These are phyloP conservation scores for Cutaneotrichosporon cyanovorans DNA, from an alignment of 1,284 basidiomycete genomes.

Conservation along the genomic window DNA sequence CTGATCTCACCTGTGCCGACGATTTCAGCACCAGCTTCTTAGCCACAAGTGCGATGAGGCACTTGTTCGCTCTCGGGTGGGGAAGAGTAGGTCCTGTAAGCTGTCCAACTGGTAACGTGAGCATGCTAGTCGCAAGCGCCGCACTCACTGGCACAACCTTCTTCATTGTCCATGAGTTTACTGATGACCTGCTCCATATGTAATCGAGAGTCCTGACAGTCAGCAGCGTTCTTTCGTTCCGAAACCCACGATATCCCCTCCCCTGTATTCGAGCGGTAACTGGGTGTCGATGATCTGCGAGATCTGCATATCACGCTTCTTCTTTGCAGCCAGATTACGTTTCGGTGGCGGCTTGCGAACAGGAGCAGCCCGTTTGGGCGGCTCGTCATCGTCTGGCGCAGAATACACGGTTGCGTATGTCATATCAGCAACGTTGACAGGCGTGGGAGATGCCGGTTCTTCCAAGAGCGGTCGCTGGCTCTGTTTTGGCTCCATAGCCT, in stretches of 20 bases:
- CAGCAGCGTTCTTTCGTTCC: too few relatives aligned
- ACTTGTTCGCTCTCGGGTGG: conserved; percentile 85
- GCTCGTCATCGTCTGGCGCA: not conserved
- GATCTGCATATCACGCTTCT: conserved; percentile 58
- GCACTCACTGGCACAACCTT: conserved; percentile 24
- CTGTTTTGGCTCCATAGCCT: not conserved
- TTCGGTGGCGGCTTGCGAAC: too few relatives aligned
- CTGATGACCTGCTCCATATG: conserved; percentile 63
- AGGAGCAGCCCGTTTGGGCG: too few relatives aligned
- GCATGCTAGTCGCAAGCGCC: not conserved
- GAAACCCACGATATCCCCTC: conserved; percentile 45
- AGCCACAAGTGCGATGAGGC: conserved; percentile 79
- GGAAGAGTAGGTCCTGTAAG: conserved; percentile 72
- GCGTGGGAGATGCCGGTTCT: not conserved
- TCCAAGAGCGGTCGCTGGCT: too few relatives aligned
- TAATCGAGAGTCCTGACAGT: conserved; percentile 60
- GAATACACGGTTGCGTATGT: conserved; percentile 42
- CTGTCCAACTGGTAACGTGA: conserved; percentile 56
- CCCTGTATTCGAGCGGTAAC: conserved; percentile 82
- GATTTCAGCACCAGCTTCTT: conserved; percentile 72
- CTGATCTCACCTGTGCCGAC: conserved; percentile 44
- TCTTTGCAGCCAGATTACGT: conserved; percentile 56
- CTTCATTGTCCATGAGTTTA: conserved; percentile 36
- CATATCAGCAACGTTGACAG: conserved; percentile 18
- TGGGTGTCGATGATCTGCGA: conserved; percentile 63